These are phyloP conservation scores for Fusarium oligoseptatum DNA, from an alignment of 2,329 filamentous ascomycete species.

Conservation along the genomic window DNA sequence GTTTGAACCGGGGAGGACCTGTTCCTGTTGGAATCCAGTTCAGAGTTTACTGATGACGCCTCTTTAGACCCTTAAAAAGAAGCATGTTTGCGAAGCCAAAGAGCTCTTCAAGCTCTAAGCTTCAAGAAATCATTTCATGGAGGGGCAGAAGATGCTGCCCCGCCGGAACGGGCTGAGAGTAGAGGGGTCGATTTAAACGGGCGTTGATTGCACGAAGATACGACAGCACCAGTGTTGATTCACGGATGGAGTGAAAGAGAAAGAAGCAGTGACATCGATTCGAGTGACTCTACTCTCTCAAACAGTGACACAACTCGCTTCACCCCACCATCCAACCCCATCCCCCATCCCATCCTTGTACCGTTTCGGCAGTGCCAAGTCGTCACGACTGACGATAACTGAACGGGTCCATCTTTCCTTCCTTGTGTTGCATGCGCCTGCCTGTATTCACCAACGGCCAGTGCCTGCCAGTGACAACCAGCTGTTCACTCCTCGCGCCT, in stretches of 20 bases:
- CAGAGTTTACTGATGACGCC: neutral
- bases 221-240: neutral
- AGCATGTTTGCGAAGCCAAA: neutral
- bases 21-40: neutral
- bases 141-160: constrained; percentile 18
- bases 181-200: constrained; percentile 27
- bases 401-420: constrained; percentile 9
- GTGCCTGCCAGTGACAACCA: constrained; percentile 29
- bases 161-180: constrained; percentile 40
- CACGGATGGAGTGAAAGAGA: neutral
- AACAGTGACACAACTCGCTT: constrained; percentile 25
- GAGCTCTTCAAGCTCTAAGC: neutral
- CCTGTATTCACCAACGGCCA: neutral
- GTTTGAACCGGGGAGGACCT: neutral
- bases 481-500: constrained; percentile 5
- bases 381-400: constrained; percentile 17
- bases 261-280: constrained; percentile 12
- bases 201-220: constrained; percentile 1
- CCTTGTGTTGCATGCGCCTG: neutral
- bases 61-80: neutral
- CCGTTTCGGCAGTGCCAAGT: constrained; percentile 12
- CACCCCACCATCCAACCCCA: constrained; percentile 21
- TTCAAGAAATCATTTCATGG: neutral
- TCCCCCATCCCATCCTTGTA: constrained; percentile 8
- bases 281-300: constrained; percentile 13